These are phyloP conservation scores for Calonectria pseudoturangicola DNA, from an alignment of 2,329 filamentous ascomycete genomes.

Conservation along the genomic window DNA sequence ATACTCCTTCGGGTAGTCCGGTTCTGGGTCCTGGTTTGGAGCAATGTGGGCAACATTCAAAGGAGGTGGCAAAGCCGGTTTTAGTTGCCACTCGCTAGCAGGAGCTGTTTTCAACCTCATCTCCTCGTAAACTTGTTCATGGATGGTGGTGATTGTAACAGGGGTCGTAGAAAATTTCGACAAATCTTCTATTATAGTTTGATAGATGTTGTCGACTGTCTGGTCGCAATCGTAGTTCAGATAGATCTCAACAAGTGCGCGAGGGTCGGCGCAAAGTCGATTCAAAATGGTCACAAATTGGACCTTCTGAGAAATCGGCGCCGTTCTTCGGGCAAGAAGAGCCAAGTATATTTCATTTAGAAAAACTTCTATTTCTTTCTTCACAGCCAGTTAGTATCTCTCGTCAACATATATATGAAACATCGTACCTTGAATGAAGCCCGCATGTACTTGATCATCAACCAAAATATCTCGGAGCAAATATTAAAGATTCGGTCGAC, in stretches of 20 bases:
- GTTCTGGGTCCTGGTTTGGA: constrained; percentile 75
- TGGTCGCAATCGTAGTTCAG: constrained; percentile 99
- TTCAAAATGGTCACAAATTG: constrained; percentile 92
- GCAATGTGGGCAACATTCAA: constrained; percentile 86
- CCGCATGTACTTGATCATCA: constrained; percentile 95
- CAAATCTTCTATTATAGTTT: constrained; percentile 94
- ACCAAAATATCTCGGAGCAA: constrained; percentile 97
- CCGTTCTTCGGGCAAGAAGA: constrained; percentile 90
- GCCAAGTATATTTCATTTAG: constrained; percentile 97
- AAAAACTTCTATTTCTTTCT: constrained; percentile 99
- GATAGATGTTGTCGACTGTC: constrained; percentile 97
- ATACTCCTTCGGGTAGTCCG: constrained; percentile 90
- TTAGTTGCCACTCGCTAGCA: constrained; percentile 87
- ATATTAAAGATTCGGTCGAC: constrained; percentile 95
- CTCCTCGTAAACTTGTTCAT: constrained; percentile 93
- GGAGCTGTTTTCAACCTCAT: constrained; percentile 77
- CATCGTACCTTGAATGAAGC: constrained; percentile 88
- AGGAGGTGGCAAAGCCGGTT: constrained; percentile 89
- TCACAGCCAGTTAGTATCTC: constrained; percentile 54
- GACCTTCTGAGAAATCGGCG: constrained; percentile 92
- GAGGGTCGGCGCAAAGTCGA: constrained; percentile 88
- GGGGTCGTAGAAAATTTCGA: constrained; percentile 89
- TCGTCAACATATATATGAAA: not conserved
- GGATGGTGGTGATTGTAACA: constrained; percentile 82
- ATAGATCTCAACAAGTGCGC: constrained; percentile 94